Conservation (phyloP, 2,329 filamentous ascomycete species). For the Clonostachys rosea region DNA sequence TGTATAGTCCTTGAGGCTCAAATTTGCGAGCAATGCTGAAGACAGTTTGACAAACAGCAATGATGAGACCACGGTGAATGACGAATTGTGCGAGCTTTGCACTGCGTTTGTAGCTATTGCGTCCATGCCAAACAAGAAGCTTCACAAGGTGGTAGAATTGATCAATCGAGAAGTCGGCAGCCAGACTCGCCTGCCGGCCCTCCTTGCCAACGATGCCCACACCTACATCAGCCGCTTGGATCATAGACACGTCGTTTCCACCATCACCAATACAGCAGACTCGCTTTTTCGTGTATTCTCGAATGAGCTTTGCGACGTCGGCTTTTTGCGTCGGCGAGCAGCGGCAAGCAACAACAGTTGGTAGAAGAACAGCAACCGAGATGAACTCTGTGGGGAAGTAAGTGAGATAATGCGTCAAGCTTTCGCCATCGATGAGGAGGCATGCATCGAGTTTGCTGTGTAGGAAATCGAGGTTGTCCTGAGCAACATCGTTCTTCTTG, state of each 20-base stretch:
- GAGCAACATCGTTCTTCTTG: constrained; percentile 76
- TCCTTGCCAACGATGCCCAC: constrained; percentile 98
- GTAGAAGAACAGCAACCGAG: constrained; percentile 78
- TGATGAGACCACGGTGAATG: constrained; percentile 94
- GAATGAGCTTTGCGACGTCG: constrained; percentile 86
- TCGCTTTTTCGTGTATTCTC: constrained; percentile 86
- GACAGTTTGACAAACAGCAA: constrained; percentile 93
- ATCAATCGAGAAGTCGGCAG: constrained; percentile 93
- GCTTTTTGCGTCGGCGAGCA: constrained; percentile 98
- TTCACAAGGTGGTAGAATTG: constrained; percentile 96
- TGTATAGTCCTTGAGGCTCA: constrained; percentile 91
- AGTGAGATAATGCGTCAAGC: constrained; percentile 74
- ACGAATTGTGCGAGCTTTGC: constrained; percentile 97
- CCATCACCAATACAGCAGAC: constrained; percentile 97
- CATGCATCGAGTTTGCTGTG: constrained; percentile 83
- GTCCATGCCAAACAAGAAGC: constrained; percentile 96
- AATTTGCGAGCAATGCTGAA: constrained; percentile 92
- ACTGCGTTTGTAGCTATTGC: constrained; percentile 93
- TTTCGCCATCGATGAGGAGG: constrained; percentile 92
- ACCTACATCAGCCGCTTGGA: constrained; percentile 95
- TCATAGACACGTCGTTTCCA: constrained; percentile 98
- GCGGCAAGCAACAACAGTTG: constrained; percentile 90
- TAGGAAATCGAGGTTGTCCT: constrained; percentile 84
- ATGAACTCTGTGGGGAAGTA: constrained; percentile 86
- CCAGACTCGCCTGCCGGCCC: constrained; percentile 87